phyloP scores from a whole-genome alignment of 352 stramenopile species.

The Globisporangium nodosum region DNA sequence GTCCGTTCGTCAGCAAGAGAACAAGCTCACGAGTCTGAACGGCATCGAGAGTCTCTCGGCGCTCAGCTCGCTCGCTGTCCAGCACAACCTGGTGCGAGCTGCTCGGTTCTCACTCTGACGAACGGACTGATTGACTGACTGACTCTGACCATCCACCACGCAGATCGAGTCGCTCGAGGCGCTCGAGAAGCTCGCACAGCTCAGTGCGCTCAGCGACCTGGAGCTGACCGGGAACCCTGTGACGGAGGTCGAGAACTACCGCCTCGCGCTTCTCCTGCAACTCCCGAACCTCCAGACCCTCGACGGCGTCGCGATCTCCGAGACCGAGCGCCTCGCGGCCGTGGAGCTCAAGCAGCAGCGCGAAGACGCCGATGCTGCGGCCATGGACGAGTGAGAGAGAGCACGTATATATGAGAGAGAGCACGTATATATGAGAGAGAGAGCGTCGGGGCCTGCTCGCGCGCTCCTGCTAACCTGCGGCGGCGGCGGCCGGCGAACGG shows the following conservation, averaged over 20 bases:
- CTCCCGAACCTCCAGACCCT: conserved; percentile 51
- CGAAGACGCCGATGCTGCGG: conserved; percentile 21
- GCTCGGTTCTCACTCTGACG: background rate
- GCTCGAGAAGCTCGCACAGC: conserved; percentile 34
- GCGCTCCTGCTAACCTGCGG: conserved; percentile 4
- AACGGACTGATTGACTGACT: background rate
- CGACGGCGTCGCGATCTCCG: conserved; percentile 43
- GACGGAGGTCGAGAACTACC: conserved; percentile 49
- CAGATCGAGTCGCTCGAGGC: conserved; percentile 51
- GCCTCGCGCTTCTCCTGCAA: conserved; percentile 42
- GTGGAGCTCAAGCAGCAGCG: conserved; percentile 51
- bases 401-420: conserved; percentile 4
- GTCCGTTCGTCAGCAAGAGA: conserved; percentile 40
- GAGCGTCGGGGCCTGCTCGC: conserved; percentile 8
- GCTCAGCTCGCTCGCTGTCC: conserved; percentile 38
- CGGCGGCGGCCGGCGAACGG: too few relatives aligned
- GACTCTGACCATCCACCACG: background rate
- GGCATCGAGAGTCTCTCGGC: conserved; percentile 45
- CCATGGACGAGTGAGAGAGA: conserved; percentile 12
- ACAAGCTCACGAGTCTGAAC: conserved; percentile 49
- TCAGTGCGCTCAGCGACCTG: conserved; percentile 38
- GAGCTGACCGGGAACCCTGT: conserved; percentile 52
- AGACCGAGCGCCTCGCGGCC: conserved; percentile 57
- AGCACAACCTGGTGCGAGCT: conserved; percentile 53
- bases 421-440: conserved; percentile 4